Evolutionary conservation across 768 basidiomycete species (phyloP), one percentile per base, ranked within the genome.

Genomic region (Termitomyces sp.): DNA sequence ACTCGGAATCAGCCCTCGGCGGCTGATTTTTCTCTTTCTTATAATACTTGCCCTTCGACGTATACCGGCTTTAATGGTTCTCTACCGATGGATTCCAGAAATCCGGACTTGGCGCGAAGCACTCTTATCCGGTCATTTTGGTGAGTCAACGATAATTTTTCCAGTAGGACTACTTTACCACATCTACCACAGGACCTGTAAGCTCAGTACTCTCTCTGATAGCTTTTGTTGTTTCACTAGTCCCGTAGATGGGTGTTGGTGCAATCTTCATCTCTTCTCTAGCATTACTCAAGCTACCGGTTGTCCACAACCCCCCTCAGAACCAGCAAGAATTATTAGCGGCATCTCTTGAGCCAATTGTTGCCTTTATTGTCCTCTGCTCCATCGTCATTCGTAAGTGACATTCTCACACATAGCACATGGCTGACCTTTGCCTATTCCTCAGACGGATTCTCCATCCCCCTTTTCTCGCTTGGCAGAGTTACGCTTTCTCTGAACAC

Each of bases 71-170:
- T 75, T 97, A 44, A 69, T 96, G 51, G 62, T 83, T 3, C 73
- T 97, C 2, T 94, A 95, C 63, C 81, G 72, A 56, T 92, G 84
- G 79, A 81, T 97, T 15, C 95, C 95, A 0, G 95, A 98, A 68
- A 90, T 98, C 60, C 68, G 71, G 35, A 84, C 80, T 19, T 90
- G 92, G 84, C 77, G 81, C 45, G 93, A 98, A 71, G 95, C 96
- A 0, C 59, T 93, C 4, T 97, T 98, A 66, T 83, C 81, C 3
- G 96, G 96, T 2, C 93, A 97, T 74, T 98, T 96, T 66, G 94
- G 87, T 83, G 63, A 15, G 70, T 66, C 28, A 19, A 22, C 0
- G 30, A 46, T 2, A 28, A 30, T 21, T 8, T 42, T n/a, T 12
- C 8, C 2, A 15, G 34, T 14, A 22, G 15, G 22, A 46, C 7